Evolutionary conservation across 164 flowering plant species (phyloP).

Genomic region (Kingdonia uniflora): DNA sequence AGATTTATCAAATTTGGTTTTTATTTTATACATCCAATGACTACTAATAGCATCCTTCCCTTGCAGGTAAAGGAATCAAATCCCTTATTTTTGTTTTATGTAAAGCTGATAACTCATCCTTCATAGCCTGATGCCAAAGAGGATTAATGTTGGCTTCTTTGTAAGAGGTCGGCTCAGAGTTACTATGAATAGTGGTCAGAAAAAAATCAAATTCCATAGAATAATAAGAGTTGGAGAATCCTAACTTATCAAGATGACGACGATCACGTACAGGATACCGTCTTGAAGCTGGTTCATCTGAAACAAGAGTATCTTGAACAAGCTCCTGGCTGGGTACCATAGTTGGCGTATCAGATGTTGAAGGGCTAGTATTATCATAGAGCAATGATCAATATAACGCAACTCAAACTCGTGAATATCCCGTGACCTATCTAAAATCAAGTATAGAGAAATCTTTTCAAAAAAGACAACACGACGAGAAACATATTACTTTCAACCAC

Average conservation of each 20-base stretch:
- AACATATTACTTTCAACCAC: no score
- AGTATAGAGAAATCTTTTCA: background rate
- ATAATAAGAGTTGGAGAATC: no score
- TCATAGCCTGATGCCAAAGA: no score
- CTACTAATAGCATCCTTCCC: background rate
- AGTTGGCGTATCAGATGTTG: background rate
- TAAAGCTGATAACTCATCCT: background rate
- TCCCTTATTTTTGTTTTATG: background rate
- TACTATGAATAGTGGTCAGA: no score
- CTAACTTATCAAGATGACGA: background rate
- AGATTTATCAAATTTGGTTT: background rate
- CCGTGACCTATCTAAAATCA: background rate
- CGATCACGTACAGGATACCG: background rate
- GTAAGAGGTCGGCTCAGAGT: no score
- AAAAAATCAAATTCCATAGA: no score
- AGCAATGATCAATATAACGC: background rate
- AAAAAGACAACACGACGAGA: conserved; percentile 1
- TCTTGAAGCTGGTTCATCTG: background rate
- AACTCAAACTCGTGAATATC: background rate
- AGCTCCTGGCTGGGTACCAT: no score
- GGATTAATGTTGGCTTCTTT: no score
- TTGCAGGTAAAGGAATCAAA: background rate
- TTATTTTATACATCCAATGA: background rate
- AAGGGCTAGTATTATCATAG: background rate
- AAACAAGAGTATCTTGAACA: no score